Base-by-base conservation (phyloP, 2,329 filamentous ascomycete species). In the Blastomyces gilchristii region DNA sequence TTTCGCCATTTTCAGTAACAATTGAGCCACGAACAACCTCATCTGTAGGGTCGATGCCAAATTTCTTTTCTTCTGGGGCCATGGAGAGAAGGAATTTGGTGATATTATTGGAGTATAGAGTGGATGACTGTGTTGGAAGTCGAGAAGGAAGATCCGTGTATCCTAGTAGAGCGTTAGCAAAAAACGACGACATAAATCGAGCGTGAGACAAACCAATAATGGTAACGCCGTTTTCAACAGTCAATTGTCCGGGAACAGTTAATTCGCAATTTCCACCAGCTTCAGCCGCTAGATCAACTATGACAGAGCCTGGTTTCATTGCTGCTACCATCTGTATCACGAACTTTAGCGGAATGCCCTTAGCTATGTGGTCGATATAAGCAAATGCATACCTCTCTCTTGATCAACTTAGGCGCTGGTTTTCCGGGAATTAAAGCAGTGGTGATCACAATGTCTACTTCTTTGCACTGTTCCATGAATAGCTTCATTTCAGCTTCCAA, bases 401-500 rank as follows among this genome's bases (percentile, higher is more conserved):
- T 92, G 69, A 96, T 92, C 39, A 96, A 80, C 70, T 88, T 93
- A 0, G 91, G 91, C 0, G 91, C 90, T 37, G 88, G 88, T 68
- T 83, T 88, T 63, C 91, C 91, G 0, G 91, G 91, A 65, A 96
- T 96, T 69, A 96, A 76, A n/a, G 91, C 91, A 0, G 91, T 96
- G 1, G 91, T 96, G 72, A 96, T 89, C 65, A 96, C 89, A 66
- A 96, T 96, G 74, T 96, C 91, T 60, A 96, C 90, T 49, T 96
- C 91, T 64, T 85, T 83, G 65, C 88, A 89, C 74, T 96, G 91
- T 68, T 94, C 88, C 72, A 89, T 86, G 76, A 96, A 96, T 0
- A 96, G 81, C 74, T 90, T 92, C 90, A 95, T 95, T 74, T 96
- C 90, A 6, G 91, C 91, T 65, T 91, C 90, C 73, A 94, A 91